Base-by-base conservation (phyloP, 23 red algal genomes). In the Gracilariopsis chorda region DNA sequence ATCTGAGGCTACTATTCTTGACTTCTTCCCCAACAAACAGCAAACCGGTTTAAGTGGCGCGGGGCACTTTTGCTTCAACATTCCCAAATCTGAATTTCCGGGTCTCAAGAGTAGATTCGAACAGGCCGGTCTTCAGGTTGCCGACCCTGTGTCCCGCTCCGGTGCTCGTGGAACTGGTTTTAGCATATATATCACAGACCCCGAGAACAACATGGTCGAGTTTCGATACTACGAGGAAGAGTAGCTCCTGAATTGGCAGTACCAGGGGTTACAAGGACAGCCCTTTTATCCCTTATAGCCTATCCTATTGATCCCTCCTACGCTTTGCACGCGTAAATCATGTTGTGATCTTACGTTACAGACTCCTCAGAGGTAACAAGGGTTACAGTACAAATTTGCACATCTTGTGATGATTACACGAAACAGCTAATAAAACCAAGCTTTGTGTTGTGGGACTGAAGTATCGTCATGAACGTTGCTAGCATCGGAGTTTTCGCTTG, bases 101-200 rank as follows among this genome's bases (percentile, higher is more conserved):
- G 51, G 59, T 21, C 55, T 96, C 17, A 63, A 47, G 20, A 41
- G 46, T 19, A 57, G 85, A 57, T 59, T 96, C 41, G 67, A 83
- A 21, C 72, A 88, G 29, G 51, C 23, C 19, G 49, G 81, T 27
- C 36, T 89, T 46, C 44, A 61, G 25, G 46, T 88, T 16, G 67
- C 64, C 21, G 93, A 88, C 42, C 78, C 76, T 10, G 77, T 53
- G 46, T 42, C 58, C 30, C 68, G 88, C 27, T 92, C 75, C 36
- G 96, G 96, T 12, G 96, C 96, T 23, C 79, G 92, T 45, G 96
- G 96, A 21, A 88, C 86, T 51, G 96, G 90, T 51, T 61, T 69
- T 25, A 80, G 82, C 12, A 80, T 92, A 33, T 98, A 98, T 48
- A 25, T 90, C 29, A 88, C 63, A 24, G 96, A 98, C 73, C 96